Evolutionary conservation across 2,329 filamentous ascomycete species (phyloP).

Genomic region (Beauveria sp.): DNA sequence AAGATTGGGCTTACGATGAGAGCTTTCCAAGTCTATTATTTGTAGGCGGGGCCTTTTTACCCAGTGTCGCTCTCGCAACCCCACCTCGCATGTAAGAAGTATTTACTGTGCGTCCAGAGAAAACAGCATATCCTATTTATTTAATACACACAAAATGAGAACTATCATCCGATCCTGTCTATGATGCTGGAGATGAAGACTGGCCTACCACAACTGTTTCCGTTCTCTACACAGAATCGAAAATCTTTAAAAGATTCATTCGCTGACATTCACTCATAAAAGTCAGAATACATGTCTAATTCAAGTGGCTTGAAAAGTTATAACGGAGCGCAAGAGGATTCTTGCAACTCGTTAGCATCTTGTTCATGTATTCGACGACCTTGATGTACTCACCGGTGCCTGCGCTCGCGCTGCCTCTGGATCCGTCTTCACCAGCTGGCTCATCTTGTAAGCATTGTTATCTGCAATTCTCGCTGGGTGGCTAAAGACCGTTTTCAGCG

Average conservation of each 20-base stretch:
- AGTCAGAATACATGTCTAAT: not conserved
- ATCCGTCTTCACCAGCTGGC: too few relatives aligned
- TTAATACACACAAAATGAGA: not conserved
- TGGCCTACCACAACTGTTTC: too few relatives aligned
- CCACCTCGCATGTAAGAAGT: not conserved
- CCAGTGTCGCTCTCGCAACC: not conserved
- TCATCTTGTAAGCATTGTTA: too few relatives aligned
- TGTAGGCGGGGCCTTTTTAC: not conserved
- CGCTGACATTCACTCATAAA: too few relatives aligned
- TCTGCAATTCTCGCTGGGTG: too few relatives aligned
- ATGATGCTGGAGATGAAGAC: too few relatives aligned
- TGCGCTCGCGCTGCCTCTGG: not conserved
- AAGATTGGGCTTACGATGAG: constrained; percentile 1
- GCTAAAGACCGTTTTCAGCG: too few relatives aligned
- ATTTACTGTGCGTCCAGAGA: not conserved
- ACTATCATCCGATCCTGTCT: too few relatives aligned
- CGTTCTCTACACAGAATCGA: too few relatives aligned
- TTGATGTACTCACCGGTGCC: not conserved
- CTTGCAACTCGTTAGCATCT: not conserved
- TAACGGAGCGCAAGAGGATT: not conserved
- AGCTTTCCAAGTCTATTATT: not conserved
- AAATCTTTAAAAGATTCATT: too few relatives aligned
- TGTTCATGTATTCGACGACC: too few relatives aligned
- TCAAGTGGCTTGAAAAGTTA: not conserved
- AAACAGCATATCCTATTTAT: not conserved